Conservation (phyloP, 495 filamentous ascomycete species). For the Apodospora peruviana region DNA sequence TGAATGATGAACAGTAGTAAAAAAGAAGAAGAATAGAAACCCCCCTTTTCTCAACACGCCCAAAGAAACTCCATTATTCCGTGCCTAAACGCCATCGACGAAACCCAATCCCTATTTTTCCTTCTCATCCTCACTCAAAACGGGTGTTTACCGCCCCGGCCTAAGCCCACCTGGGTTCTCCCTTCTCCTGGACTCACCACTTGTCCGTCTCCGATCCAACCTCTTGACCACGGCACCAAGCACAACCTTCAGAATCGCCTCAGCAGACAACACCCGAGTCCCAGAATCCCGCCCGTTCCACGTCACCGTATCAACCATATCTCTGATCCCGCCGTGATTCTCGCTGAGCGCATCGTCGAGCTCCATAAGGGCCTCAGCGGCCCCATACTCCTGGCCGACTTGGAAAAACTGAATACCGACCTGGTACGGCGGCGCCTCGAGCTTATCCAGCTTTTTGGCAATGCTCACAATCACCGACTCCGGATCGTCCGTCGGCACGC, state of each 20-base stretch:
- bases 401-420: slow-evolving; percentile 97
- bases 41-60: no score
- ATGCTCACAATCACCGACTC: slow-evolving; percentile 63
- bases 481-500: slow-evolving; percentile 67
- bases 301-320: slow-evolving; percentile 92
- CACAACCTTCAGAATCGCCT: slow-evolving; percentile 78
- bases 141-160: no score
- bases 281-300: slow-evolving; percentile 47
- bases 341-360: slow-evolving; percentile 72
- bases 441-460: slow-evolving; percentile 65
- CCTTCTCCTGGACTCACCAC: slow-evolving; percentile 11
- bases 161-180: no score
- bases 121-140: no score
- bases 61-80: no score
- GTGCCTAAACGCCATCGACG: no score
- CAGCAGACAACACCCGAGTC: slow-evolving; percentile 34
- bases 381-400: slow-evolving; percentile 69
- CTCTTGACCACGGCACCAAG: slow-evolving; percentile 66
- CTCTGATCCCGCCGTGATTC: slow-evolving; percentile 53
- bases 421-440: slow-evolving; percentile 75
- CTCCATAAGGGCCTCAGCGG: slow-evolving; percentile 58
- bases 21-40: no score
- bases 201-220: slow-evolving; percentile 42
- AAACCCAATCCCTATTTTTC: no score
- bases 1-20: no score